phyloP scores from a whole-genome alignment of 345 rosid genomes.

The Nasturtium officinale region DNA sequence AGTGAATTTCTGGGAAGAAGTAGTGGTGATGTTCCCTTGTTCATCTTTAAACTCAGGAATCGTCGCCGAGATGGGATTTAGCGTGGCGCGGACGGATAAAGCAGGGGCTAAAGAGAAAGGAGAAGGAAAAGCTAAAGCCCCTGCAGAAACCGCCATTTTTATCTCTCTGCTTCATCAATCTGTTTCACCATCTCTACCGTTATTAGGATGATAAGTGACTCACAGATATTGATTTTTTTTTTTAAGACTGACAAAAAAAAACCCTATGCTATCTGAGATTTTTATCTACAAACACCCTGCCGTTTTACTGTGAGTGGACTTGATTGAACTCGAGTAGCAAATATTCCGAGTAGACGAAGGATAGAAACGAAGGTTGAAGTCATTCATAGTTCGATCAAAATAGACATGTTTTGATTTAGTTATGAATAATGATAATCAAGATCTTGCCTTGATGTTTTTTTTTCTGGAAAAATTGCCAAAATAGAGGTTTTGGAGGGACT shows the following conservation, averaged over 20 bases:
- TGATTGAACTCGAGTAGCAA: too few relatives aligned
- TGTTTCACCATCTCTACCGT: constrained; percentile 19
- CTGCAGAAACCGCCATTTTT: constrained; percentile 44
- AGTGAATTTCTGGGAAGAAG: constrained; percentile 51
- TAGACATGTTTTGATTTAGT: too few relatives aligned
- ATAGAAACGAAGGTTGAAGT: background rate
- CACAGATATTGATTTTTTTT: background rate
- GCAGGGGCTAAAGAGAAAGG: constrained; percentile 23
- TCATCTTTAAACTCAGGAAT: constrained; percentile 29
- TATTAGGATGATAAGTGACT: background rate
- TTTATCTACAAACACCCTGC: background rate
- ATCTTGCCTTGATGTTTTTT: too few relatives aligned
- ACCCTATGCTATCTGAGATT: constrained; percentile 11
- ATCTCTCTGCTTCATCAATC: constrained; percentile 31
- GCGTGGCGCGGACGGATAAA: constrained; percentile 33
- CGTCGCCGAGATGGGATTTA: constrained; percentile 14
- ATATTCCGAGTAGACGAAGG: background rate
- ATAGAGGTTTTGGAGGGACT: constrained; percentile 13
- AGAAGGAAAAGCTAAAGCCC: constrained; percentile 37
- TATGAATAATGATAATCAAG: too few relatives aligned
- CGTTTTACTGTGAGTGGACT: background rate
- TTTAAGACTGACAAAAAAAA: too few relatives aligned
- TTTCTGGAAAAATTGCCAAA: constrained; percentile 31
- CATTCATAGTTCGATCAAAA: too few relatives aligned
- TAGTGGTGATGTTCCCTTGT: constrained; percentile 28